phyloP scores from a whole-genome alignment of 2,329 filamentous ascomycete genomes.

The Colletotrichum aenigma region DNA sequence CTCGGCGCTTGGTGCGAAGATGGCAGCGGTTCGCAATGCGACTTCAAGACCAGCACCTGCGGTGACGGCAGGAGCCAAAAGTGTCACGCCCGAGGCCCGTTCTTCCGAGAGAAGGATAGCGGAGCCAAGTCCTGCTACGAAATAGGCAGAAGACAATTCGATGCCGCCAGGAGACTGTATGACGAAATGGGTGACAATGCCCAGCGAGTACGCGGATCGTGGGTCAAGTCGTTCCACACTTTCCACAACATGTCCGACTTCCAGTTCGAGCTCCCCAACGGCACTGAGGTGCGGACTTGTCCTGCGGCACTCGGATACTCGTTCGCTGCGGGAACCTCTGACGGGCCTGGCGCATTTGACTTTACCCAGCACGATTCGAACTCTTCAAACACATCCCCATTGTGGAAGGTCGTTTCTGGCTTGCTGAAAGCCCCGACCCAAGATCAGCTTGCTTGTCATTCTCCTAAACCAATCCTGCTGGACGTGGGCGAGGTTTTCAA shows the following conservation, averaged over 20 bases:
- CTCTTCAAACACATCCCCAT: constrained; percentile 69
- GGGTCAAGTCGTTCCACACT: constrained; percentile 79
- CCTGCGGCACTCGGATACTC: constrained; percentile 86
- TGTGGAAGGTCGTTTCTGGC: constrained; percentile 78
- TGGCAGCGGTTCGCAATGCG: constrained; percentile 71
- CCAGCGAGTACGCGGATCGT: constrained; percentile 61
- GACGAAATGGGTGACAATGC: constrained; percentile 30
- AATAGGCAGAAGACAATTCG: constrained; percentile 71
- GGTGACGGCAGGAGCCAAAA: constrained; percentile 65
- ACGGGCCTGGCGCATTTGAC: constrained; percentile 87
- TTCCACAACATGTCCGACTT: constrained; percentile 81
- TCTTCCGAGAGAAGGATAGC: constrained; percentile 68
- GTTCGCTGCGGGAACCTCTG: constrained; percentile 88
- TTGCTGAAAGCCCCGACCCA: constrained; percentile 71
- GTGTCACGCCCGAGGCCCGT: constrained; percentile 75
- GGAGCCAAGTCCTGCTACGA: constrained; percentile 79
- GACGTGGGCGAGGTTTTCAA: constrained; percentile 78
- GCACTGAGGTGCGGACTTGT: constrained; percentile 74
- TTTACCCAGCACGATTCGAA: constrained; percentile 84
- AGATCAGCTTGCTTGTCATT: constrained; percentile 76
- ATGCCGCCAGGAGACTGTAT: constrained; percentile 58
- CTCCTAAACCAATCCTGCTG: constrained; percentile 82
- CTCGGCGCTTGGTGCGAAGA: constrained; percentile 88
- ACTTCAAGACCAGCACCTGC: constrained; percentile 81
- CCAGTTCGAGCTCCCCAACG: constrained; percentile 74